These are phyloP conservation scores for Wallacemonas sp. DNA, from an alignment of 208 protist genomes.

Conservation along the genomic window DNA sequence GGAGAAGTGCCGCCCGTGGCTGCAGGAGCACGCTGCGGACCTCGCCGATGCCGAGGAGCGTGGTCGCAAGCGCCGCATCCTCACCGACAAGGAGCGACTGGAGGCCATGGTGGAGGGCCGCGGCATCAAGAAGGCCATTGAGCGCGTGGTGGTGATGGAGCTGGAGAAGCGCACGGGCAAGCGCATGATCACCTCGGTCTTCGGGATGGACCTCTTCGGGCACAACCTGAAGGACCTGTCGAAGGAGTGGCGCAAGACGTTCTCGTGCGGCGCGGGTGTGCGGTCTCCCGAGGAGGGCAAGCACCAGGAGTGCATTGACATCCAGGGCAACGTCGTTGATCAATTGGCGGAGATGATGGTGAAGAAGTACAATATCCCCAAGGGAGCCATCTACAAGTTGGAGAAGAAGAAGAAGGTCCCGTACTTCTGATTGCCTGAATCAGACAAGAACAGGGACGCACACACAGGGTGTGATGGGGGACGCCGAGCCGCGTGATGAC, in stretches of 20 bases:
- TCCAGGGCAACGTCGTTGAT: slow-evolving; percentile 75
- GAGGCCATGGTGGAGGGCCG: slow-evolving; percentile 75
- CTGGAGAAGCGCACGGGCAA: slow-evolving; percentile 57
- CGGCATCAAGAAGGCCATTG: slow-evolving; percentile 79
- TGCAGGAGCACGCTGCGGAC: slow-evolving; percentile 84
- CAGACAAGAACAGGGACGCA: no score
- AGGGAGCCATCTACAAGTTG: slow-evolving; percentile 65
- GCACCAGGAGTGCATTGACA: slow-evolving; percentile 73
- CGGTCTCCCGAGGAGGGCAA: slow-evolving; percentile 59
- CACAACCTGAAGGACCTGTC: slow-evolving; percentile 85
- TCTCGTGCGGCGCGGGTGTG: slow-evolving; percentile 84
- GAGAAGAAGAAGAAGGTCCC: slow-evolving; percentile 79
- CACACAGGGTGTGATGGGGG: background rate
- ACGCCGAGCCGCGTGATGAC: background rate
- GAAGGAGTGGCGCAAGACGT: slow-evolving; percentile 83
- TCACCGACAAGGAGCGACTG: slow-evolving; percentile 84
- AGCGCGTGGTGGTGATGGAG: slow-evolving; percentile 74
- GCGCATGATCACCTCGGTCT: slow-evolving; percentile 75
- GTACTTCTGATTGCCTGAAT: slow-evolving; percentile 21
- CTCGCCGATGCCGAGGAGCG: slow-evolving; percentile 80
- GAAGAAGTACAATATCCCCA: slow-evolving; percentile 78
- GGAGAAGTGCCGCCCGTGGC: slow-evolving; percentile 91
- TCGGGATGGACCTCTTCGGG: slow-evolving; percentile 86
- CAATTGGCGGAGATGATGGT: slow-evolving; percentile 77
- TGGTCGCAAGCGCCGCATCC: slow-evolving; percentile 74